Percentiles rank a stretch among this genome's conserved stretches.
These are phyloP conservation scores for Huntiella savannae DNA, from an alignment of 2,329 filamentous ascomycete species.

Conservation along the genomic window DNA sequence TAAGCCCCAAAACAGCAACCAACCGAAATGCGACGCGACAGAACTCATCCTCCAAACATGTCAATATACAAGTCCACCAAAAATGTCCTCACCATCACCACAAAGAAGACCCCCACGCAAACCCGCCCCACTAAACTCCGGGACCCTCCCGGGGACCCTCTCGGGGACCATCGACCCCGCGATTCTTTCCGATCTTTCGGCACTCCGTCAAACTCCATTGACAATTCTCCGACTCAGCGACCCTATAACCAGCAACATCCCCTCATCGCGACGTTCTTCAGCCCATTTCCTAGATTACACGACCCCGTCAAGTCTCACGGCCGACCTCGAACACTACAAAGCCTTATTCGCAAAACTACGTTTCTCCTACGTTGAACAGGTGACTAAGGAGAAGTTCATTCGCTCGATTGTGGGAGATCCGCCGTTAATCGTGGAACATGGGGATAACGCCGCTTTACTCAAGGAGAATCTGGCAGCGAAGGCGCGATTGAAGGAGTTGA, in stretches of 20 bases:
- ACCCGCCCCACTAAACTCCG: background rate
- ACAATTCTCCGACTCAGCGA: slow-evolving; percentile 63
- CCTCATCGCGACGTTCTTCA: slow-evolving; percentile 42
- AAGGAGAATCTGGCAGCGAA: slow-evolving; percentile 50
- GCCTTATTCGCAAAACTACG: slow-evolving; percentile 91
- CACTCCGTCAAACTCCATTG: slow-evolving; percentile 39
- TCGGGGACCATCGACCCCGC: slow-evolving; percentile 18
- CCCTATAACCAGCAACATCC: slow-evolving; percentile 40
- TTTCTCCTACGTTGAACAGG: slow-evolving; percentile 94
- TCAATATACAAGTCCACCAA: no score
- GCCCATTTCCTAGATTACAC: slow-evolving; percentile 47
- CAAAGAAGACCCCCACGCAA: slow-evolving; percentile 2
- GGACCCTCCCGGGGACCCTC: no score
- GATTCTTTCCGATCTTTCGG: slow-evolving; percentile 29
- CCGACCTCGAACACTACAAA: slow-evolving; percentile 77
- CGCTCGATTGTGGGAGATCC: slow-evolving; percentile 81
- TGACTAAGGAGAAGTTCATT: slow-evolving; percentile 96
- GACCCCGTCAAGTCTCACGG: slow-evolving; percentile 58
- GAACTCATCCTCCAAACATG: background rate
- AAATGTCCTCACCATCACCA: slow-evolving; percentile 3
- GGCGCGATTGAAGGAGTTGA: slow-evolving; percentile 56
- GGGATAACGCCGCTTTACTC: slow-evolving; percentile 67
- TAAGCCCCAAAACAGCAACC: background rate
- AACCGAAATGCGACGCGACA: background rate
- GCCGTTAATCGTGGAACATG: slow-evolving; percentile 61